Evolutionary conservation across 2,329 filamentous ascomycete species (phyloP).

Genomic region (Pyrenochaeta sp.): DNA sequence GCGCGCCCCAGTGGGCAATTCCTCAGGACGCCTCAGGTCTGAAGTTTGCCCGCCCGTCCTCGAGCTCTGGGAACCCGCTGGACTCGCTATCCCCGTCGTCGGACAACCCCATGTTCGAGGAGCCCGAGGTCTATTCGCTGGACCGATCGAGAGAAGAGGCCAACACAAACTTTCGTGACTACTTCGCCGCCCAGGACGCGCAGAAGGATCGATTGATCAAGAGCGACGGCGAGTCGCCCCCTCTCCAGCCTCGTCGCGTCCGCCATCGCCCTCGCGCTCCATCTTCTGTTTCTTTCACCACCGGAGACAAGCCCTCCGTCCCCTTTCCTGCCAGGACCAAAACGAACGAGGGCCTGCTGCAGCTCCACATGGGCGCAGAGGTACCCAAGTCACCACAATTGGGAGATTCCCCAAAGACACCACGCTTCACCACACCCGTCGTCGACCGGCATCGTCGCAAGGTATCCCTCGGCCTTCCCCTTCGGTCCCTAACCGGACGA

Average conservation of each 20-base stretch:
- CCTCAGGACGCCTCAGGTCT: conserved; percentile 16
- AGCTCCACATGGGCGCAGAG: conserved; percentile 22
- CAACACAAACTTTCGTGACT: conserved; percentile 14
- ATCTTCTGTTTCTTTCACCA: conserved; percentile 19
- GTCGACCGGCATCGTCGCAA: conserved; percentile 11
- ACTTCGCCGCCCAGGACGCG: conserved; percentile 14
- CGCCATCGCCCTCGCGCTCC: conserved; percentile 24
- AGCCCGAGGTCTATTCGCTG: conserved; percentile 23
- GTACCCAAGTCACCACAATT: conserved; percentile 12
- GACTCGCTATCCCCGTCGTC: conserved; percentile 22
- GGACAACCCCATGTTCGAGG: conserved; percentile 28
- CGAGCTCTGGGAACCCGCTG: conserved; percentile 16
- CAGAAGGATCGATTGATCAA: conserved; percentile 18
- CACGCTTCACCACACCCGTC: conserved; percentile 17
- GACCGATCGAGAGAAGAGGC: conserved; percentile 24
- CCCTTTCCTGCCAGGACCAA: conserved; percentile 22
- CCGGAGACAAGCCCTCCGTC: conserved; percentile 14
- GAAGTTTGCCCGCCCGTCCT: conserved; percentile 22
- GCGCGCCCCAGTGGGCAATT: conserved; percentile 18
- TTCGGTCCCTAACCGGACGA: conserved; percentile 14
- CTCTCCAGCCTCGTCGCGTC: conserved; percentile 15
- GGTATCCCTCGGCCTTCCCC: conserved; percentile 29
- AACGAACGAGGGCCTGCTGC: conserved; percentile 29
- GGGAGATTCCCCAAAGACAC: conserved; percentile 1
- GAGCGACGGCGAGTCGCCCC: conserved; percentile 16